A percentile compares a stretch with the other conserved stretches of the same genome.
These are phyloP conservation scores for Eucalyptus tenuipes DNA, from an alignment of 345 rosid genomes.

Conservation along the genomic window DNA sequence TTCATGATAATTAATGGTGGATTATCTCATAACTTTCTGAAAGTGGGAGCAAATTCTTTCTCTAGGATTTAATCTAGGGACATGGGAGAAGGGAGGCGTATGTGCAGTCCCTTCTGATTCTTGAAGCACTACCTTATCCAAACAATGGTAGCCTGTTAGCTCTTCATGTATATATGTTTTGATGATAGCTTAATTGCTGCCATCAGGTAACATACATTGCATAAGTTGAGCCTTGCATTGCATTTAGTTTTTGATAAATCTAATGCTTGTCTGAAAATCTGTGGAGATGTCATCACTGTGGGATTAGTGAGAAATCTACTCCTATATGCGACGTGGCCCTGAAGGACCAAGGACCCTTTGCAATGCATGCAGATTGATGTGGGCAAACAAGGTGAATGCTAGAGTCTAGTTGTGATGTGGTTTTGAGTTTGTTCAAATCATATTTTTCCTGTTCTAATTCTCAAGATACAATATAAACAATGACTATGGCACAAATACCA, in stretches of 20 bases:
- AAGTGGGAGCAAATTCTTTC: background rate
- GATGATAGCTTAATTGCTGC: background rate
- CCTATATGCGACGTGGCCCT: conserved; percentile 99
- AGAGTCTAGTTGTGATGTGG: background rate
- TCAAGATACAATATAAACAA: background rate
- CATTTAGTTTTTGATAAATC: background rate
- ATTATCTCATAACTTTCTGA: background rate
- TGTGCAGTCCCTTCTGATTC: background rate
- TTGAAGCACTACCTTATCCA: background rate
- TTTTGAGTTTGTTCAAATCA: background rate
- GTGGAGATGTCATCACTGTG: conserved; percentile 80
- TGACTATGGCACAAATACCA: background rate
- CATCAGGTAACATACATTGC: background rate
- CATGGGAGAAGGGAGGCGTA: background rate
- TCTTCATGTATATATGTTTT: background rate
- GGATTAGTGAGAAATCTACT: conserved; percentile 69
- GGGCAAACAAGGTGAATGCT: conserved; percentile 72
- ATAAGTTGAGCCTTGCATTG: background rate
- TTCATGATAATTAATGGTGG: background rate
- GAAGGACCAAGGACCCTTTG: conserved; percentile 92
- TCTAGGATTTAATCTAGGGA: background rate
- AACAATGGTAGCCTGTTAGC: background rate
- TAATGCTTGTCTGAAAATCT: background rate
- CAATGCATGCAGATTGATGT: conserved; percentile 95
- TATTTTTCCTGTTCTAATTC: background rate